These are phyloP conservation scores for Podospora conica DNA, from an alignment of 495 filamentous ascomycete genomes.

Conservation along the genomic window DNA sequence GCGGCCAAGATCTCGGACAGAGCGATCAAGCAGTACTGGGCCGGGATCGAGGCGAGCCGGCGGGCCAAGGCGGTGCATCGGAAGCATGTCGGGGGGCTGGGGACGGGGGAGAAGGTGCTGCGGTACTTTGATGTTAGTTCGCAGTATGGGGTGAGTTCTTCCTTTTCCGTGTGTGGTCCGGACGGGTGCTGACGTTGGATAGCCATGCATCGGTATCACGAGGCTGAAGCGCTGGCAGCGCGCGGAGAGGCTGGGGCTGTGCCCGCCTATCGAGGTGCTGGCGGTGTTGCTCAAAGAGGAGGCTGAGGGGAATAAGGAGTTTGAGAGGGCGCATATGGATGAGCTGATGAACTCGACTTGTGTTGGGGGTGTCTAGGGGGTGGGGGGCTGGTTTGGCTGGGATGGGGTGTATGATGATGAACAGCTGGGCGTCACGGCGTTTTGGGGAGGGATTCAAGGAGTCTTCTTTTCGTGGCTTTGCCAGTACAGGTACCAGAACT, in stretches of 20 bases:
- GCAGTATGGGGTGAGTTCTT: slow-evolving; percentile 76
- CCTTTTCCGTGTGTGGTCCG: neutral
- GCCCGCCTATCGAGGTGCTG: slow-evolving; percentile 88
- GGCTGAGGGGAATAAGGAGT: slow-evolving; percentile 37
- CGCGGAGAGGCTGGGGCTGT: slow-evolving; percentile 67
- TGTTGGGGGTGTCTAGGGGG: slow-evolving; percentile 23
- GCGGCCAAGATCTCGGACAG: slow-evolving; percentile 56
- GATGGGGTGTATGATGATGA: slow-evolving; percentile 4
- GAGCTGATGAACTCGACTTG: slow-evolving; percentile 57
- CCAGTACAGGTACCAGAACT: neutral
- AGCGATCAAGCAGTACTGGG: slow-evolving; percentile 70
- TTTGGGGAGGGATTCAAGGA: neutral
- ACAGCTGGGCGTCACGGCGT: neutral
- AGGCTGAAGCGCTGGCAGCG: slow-evolving; percentile 83
- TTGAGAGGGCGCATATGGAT: slow-evolving; percentile 72
- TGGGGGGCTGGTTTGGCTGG: neutral
- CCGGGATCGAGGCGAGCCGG: slow-evolving; percentile 54
- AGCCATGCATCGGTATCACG: slow-evolving; percentile 86
- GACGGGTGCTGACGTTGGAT: slow-evolving; percentile 9
- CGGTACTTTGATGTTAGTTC: slow-evolving; percentile 81
- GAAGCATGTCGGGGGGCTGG: slow-evolving; percentile 47
- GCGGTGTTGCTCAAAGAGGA: slow-evolving; percentile 73
- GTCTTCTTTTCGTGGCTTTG: neutral
- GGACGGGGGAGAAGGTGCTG: slow-evolving; percentile 73
- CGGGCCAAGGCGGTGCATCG: slow-evolving; percentile 57